A percentile compares a stretch with the other conserved stretches of the same genome.
Conservation (phyloP, 352 stramenopile genomes). For the Lagenidium giganteum region DNA sequence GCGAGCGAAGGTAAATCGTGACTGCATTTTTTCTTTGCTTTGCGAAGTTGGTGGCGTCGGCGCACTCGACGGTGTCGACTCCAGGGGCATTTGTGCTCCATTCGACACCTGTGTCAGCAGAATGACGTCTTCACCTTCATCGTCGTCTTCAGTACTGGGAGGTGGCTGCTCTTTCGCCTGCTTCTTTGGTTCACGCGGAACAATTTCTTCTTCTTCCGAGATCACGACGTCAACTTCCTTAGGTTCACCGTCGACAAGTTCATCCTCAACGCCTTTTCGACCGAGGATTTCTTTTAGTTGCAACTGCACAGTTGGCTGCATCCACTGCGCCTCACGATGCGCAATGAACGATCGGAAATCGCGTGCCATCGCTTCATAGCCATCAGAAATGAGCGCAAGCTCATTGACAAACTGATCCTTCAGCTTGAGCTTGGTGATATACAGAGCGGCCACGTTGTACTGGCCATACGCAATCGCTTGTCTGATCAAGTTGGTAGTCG, state of each 20-base stretch:
- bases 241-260: conserved; percentile 43
- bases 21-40: conserved; percentile 20
- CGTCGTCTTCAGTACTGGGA: conserved; percentile 5
- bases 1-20: conserved; percentile 59
- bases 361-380: conserved; percentile 34
- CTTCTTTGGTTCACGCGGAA: conserved; percentile 18
- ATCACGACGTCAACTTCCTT: conserved; percentile 50
- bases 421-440: conserved; percentile 80
- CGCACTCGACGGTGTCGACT: too few species aligned
- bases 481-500: conserved; percentile 43
- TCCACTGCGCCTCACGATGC: conserved; percentile 38
- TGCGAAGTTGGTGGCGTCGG: background rate
- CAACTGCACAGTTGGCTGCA: conserved; percentile 34
- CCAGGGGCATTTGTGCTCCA: background rate
- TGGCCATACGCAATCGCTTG: conserved; percentile 56
- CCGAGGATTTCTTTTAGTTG: conserved; percentile 37
- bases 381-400: conserved; percentile 49
- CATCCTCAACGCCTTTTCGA: conserved; percentile 26
- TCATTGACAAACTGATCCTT: conserved; percentile 51
- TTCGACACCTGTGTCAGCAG: background rate
- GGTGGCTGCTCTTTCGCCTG: background rate
- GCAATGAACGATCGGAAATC: conserved; percentile 63
- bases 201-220: conserved; percentile 49
- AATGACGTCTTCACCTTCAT: conserved; percentile 7
- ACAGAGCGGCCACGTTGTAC: conserved; percentile 67